These are phyloP conservation scores for Fonsecaea monophora DNA, from an alignment of 2,329 filamentous ascomycete species.

Conservation along the genomic window DNA sequence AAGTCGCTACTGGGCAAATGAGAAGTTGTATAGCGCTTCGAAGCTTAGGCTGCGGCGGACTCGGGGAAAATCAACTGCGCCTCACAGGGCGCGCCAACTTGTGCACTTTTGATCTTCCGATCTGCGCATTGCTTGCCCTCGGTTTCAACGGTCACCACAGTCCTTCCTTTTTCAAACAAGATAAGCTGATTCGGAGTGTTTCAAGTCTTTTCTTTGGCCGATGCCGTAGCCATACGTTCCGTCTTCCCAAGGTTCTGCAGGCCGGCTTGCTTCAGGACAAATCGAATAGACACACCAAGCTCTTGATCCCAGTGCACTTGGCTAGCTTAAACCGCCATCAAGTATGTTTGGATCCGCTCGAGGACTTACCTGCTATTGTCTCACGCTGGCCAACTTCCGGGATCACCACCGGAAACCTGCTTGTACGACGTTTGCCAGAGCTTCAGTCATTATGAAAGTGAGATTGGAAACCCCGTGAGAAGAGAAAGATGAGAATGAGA, in stretches of 20 bases:
- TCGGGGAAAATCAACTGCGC: slow-evolving; percentile 10
- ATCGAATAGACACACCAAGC: slow-evolving; percentile 1
- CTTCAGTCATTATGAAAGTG: slow-evolving; percentile 1
- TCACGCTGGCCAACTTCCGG: neutral
- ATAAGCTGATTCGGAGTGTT: slow-evolving; percentile 8
- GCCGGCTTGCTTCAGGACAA: neutral
- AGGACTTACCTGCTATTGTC: slow-evolving; percentile 2
- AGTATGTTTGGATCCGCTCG: neutral
- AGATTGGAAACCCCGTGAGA: neutral
- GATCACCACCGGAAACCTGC: neutral
- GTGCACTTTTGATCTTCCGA: slow-evolving; percentile 3
- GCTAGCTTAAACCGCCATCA: neutral
- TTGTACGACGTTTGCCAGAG: neutral
- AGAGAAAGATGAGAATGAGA: neutral
- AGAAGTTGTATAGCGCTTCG: slow-evolving; percentile 10
- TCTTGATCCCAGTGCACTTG: neutral
- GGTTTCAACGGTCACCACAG: slow-evolving; percentile 5
- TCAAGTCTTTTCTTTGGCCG: neutral
- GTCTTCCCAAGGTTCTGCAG: neutral
- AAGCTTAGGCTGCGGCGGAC: neutral
- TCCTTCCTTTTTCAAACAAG: neutral
- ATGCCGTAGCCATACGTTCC: neutral
- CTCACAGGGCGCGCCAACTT: slow-evolving; percentile 3
- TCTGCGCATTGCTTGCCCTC: slow-evolving; percentile 10
- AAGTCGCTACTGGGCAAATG: slow-evolving; percentile 7